Evolutionary conservation across 2,329 filamentous ascomycete species (phyloP).

Genomic region (Ophiocordyceps camponoti-rufipedis): DNA sequence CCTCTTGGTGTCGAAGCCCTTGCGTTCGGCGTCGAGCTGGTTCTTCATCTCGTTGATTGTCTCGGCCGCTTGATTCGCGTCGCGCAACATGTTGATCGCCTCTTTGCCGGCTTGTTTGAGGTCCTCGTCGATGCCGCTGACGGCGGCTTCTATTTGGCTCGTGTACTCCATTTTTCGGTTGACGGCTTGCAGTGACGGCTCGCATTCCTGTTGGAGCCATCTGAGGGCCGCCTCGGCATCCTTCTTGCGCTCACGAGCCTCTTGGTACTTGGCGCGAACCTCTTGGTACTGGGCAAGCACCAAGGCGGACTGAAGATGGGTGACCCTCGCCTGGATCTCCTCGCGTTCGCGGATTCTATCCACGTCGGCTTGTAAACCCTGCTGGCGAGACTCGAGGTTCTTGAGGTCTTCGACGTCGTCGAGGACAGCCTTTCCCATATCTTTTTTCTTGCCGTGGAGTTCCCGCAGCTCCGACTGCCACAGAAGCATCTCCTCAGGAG

Average conservation of each 20-base stretch:
- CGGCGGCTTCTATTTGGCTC: constrained; percentile 33
- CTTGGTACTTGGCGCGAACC: constrained; percentile 25
- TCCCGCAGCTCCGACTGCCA: constrained; percentile 62
- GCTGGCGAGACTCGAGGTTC: constrained; percentile 54
- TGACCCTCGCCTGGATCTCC: constrained; percentile 43
- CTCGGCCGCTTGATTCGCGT: constrained; percentile 16
- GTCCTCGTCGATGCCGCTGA: constrained; percentile 32
- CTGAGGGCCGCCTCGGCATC: constrained; percentile 37
- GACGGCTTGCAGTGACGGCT: constrained; percentile 52
- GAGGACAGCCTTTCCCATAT: constrained; percentile 36
- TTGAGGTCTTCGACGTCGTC: constrained; percentile 43
- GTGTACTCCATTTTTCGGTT: constrained; percentile 53
- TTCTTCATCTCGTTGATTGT: constrained; percentile 23
- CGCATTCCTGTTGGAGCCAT: constrained; percentile 36
- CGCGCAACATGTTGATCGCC: neutral
- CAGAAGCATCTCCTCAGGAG: constrained; percentile 58
- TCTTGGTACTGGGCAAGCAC: constrained; percentile 48
- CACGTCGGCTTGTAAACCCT: constrained; percentile 61
- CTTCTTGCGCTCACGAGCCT: constrained; percentile 36
- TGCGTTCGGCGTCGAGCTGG: constrained; percentile 31
- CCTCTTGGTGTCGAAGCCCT: constrained; percentile 29
- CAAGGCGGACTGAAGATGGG: constrained; percentile 44
- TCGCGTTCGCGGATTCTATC: constrained; percentile 64
- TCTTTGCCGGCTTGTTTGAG: constrained; percentile 35
- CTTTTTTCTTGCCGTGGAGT: constrained; percentile 50